A percentile compares a stretch with the other conserved stretches of the same genome.
Conservation (phyloP, 441 rosid species). For the Populus hybrid region DNA sequence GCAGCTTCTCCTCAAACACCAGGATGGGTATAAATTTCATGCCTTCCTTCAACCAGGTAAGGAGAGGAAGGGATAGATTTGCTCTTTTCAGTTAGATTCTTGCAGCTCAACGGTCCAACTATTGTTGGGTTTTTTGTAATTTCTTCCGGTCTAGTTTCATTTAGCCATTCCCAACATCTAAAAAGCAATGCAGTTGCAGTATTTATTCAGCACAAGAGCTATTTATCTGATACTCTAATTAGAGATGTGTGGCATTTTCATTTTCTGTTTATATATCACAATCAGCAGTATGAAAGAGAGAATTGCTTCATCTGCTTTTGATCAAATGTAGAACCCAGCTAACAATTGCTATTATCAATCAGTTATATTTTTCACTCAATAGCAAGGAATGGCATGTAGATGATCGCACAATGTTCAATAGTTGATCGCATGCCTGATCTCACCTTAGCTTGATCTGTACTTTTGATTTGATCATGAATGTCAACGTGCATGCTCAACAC, state of each 20-base stretch:
- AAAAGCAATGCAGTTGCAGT: background rate
- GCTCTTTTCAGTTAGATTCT: background rate
- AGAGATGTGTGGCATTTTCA: background rate
- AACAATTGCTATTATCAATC: background rate
- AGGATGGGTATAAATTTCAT: slow-evolving; percentile 18
- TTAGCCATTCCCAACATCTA: background rate
- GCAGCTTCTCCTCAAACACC: slow-evolving; percentile 10
- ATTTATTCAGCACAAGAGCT: background rate
- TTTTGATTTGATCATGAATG: background rate
- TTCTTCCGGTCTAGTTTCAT: background rate
- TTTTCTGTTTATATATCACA: background rate
- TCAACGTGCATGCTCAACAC: background rate
- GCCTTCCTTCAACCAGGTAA: background rate
- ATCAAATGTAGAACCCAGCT: background rate
- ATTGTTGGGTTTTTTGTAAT: slow-evolving; percentile 18
- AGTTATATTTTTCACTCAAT: background rate
- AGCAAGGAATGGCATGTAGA: background rate
- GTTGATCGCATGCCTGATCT: background rate
- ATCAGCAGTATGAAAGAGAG: background rate
- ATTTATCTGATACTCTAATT: background rate
- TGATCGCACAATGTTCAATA: background rate
- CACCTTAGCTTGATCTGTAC: background rate
- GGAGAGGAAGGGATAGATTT: background rate
- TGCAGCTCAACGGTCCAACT: slow-evolving; percentile 10
- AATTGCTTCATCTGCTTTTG: background rate